Evolutionary conservation across 1,284 basidiomycete species (phyloP).

Genomic region (Agroathelia rolfsii): DNA sequence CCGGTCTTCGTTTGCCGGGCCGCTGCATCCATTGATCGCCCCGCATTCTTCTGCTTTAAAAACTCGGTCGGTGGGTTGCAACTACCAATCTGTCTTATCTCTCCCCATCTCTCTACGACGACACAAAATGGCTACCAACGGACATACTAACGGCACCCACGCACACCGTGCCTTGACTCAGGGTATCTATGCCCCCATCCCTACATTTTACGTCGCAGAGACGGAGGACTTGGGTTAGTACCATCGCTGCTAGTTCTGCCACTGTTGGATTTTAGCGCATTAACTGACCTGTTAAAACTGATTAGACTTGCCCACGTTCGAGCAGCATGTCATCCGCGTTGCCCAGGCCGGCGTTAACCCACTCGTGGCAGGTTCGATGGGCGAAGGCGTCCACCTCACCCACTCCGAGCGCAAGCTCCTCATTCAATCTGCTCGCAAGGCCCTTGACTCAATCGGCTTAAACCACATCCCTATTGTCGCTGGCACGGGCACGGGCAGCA

Average conservation of each 20-base stretch:
- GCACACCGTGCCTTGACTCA: constrained; percentile 48
- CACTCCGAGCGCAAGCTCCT: constrained; percentile 62
- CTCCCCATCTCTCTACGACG: constrained; percentile 12
- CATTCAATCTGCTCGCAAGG: constrained; percentile 62
- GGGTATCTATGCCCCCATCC: constrained; percentile 80
- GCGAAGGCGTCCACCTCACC: constrained; percentile 75
- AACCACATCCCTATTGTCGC: constrained; percentile 61
- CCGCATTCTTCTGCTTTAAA: too few species aligned
- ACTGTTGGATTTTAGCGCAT: constrained; percentile 5
- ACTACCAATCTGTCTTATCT: constrained; percentile 2
- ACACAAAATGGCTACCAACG: constrained; percentile 30
- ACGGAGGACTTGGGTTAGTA: constrained; percentile 75
- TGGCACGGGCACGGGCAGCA: constrained; percentile 76
- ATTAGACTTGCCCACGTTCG: constrained; percentile 63
- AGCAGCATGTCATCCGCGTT: constrained; percentile 62
- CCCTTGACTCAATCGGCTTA: constrained; percentile 60
- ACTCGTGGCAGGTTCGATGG: constrained; percentile 76
- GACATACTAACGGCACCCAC: constrained; percentile 18
- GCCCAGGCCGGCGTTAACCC: constrained; percentile 69
- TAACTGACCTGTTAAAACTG: constrained; percentile 7
- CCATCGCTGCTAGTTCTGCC: constrained; percentile 2
- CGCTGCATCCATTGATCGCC: too few species aligned
- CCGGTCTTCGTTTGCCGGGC: too few species aligned
- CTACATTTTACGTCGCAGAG: constrained; percentile 70
- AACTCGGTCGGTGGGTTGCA: too few species aligned